phyloP scores from a whole-genome alignment of 352 stramenopile genomes.

The Peronosclerospora sorghi region DNA sequence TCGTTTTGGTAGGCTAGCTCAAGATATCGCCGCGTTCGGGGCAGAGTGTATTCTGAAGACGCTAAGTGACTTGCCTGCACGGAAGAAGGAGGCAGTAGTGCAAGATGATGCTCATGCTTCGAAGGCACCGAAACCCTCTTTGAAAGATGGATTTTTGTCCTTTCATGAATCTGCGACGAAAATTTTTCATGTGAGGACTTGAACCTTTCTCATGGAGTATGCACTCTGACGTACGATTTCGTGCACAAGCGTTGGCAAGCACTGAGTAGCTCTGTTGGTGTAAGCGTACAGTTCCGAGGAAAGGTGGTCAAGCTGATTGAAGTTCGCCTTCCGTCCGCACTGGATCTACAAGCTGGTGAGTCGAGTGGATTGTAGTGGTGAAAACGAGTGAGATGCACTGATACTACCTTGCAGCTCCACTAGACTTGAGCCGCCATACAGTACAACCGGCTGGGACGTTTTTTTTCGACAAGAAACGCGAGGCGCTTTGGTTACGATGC shows the following conservation, averaged over 20 bases:
- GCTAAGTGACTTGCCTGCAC: conserved; percentile 30
- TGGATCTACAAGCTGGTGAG: conserved; percentile 34
- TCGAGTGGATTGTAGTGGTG: neutral
- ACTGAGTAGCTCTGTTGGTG: conserved; percentile 59
- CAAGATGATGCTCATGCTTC: conserved; percentile 45
- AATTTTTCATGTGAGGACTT: conserved; percentile 43
- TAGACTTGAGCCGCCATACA: conserved; percentile 7
- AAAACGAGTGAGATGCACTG: too few relatives aligned
- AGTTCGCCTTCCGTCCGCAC: conserved; percentile 27
- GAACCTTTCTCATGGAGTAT: neutral
- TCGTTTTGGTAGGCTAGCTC: conserved; percentile 23
- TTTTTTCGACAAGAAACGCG: conserved; percentile 65
- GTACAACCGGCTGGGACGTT: conserved; percentile 26
- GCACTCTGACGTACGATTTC: neutral
- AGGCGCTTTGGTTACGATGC: conserved; percentile 66
- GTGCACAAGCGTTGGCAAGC: conserved; percentile 63
- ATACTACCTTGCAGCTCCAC: conserved; percentile 18
- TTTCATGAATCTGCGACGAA: conserved; percentile 35
- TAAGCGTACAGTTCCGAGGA: conserved; percentile 50
- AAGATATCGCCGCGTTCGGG: conserved; percentile 37
- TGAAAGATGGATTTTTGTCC: conserved; percentile 42
- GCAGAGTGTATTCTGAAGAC: conserved; percentile 63
- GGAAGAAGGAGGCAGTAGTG: conserved; percentile 32
- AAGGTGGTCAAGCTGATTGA: conserved; percentile 65
- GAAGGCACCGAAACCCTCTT: conserved; percentile 62